Evolutionary conservation across 1,139 yeast species (phyloP).

Genomic region (Kodamaea ohmeri): DNA sequence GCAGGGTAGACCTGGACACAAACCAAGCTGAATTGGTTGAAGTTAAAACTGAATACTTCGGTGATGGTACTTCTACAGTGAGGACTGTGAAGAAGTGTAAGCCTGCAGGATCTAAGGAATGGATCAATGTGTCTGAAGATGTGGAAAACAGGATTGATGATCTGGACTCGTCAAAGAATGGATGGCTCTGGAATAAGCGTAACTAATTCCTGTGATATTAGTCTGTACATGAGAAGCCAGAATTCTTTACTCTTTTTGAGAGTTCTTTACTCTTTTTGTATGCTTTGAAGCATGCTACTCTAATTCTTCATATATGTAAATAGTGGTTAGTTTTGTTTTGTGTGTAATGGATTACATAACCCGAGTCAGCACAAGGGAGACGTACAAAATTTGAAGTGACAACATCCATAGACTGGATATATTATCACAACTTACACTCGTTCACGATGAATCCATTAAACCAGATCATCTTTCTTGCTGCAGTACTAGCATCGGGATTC

Average conservation of each 20-base stretch:
- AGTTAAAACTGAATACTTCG: constrained; percentile 50
- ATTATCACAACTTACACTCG: too few species aligned
- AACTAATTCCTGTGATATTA: background rate
- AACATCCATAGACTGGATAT: background rate
- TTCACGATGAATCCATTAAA: constrained; percentile 51
- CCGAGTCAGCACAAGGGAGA: background rate
- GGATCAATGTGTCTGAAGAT: constrained; percentile 30
- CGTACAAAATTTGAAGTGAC: constrained; percentile 3
- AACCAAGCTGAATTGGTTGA: constrained; percentile 54
- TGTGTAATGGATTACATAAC: constrained; percentile 2
- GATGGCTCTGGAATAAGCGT: constrained; percentile 18
- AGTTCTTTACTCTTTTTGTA: background rate
- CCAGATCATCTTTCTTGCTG: constrained; percentile 67
- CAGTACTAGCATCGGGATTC: constrained; percentile 71
- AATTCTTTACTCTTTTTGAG: too few species aligned
- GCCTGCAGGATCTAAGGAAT: constrained; percentile 33
- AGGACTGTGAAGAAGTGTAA: constrained; percentile 38
- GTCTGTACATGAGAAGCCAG: too few species aligned
- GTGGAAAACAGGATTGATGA: constrained; percentile 3
- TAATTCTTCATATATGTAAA: background rate
- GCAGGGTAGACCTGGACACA: constrained; percentile 45
- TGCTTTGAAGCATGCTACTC: background rate
- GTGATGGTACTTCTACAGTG: constrained; percentile 60
- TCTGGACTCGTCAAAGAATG: constrained; percentile 3
- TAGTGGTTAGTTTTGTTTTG: background rate